A percentile compares a stretch with the other conserved stretches of the same genome.
phyloP scores from a whole-genome alignment of 805 yeast genomes.

The Kuraishia ogatae region DNA sequence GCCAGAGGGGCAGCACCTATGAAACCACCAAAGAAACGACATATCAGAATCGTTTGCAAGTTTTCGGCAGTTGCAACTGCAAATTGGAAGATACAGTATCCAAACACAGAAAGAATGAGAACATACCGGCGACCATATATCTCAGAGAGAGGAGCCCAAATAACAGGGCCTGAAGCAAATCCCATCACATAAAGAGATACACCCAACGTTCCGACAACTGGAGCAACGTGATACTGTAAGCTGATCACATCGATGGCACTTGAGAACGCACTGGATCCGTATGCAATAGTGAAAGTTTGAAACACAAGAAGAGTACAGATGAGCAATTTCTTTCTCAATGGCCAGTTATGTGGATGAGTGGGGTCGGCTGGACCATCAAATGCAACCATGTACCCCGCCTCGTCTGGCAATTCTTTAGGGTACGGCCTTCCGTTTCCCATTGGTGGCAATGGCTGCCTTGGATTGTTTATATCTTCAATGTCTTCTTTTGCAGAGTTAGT shows the following conservation, averaged over 20 bases:
- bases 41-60: conserved; percentile 39
- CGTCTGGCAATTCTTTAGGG: conserved; percentile 53
- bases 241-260: conserved; percentile 26
- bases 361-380: conserved; percentile 80
- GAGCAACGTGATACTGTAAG: conserved; percentile 29
- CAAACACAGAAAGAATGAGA: conserved; percentile 31
- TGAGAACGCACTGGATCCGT: conserved; percentile 79
- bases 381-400: conserved; percentile 52
- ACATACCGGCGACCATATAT: conserved; percentile 33
- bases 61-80: conserved; percentile 43
- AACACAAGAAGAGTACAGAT: conserved; percentile 38
- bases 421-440: conserved; percentile 65
- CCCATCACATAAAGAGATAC: conserved; percentile 58
- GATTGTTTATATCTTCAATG: conserved; percentile 15
- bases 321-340: conserved; percentile 33
- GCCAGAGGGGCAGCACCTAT: conserved; percentile 54
- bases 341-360: conserved; percentile 73
- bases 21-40: conserved; percentile 52
- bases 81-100: conserved; percentile 33
- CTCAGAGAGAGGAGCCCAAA: conserved; percentile 57
- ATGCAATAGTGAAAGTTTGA: conserved; percentile 43
- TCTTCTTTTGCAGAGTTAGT: conserved; percentile 25
- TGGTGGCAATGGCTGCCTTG: conserved; percentile 27
- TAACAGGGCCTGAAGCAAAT: conserved; percentile 57
- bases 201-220: conserved; percentile 39